Conservation (phyloP, 108 stramenopile genomes). For the Schizochytrium sp. region DNA sequence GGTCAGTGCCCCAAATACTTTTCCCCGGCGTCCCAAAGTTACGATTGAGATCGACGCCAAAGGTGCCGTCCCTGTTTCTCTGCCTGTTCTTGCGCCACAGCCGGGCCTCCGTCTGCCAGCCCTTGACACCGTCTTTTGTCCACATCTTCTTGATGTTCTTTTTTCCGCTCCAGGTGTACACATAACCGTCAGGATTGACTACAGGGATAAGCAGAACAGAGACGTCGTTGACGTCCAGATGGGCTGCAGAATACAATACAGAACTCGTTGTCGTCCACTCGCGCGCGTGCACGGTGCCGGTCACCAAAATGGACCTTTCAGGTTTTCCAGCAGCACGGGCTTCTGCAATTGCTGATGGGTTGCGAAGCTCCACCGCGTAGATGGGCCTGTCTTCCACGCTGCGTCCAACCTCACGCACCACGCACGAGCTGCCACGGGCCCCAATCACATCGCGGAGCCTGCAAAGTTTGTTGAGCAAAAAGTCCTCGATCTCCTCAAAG, state of each 20-base stretch:
- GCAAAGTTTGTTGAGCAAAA: neutral
- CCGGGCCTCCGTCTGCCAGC: neutral
- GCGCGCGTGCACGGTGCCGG: conserved; percentile 1
- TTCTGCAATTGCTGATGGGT: neutral
- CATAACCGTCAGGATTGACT: neutral
- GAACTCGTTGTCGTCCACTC: neutral
- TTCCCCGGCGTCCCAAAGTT: neutral
- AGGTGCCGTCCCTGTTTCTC: neutral
- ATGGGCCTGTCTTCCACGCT: neutral
- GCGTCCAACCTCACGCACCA: neutral
- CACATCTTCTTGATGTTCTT: neutral
- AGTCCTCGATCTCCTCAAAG: neutral
- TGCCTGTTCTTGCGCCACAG: neutral
- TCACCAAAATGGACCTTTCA: neutral
- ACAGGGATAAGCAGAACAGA: neutral
- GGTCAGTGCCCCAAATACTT: neutral
- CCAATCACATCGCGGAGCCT: neutral
- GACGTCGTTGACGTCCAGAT: neutral
- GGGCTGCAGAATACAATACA: neutral
- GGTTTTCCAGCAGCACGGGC: neutral
- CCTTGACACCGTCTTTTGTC: neutral
- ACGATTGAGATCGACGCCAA: neutral
- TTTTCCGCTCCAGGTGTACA: neutral
- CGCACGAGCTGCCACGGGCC: neutral
- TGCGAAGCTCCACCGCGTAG: neutral